A percentile compares a stretch with the other conserved stretches of the same genome.
Evolutionary conservation across 805 yeast genomes (phyloP).

Genomic region (Wickerhamiella spandovensis): DNA sequence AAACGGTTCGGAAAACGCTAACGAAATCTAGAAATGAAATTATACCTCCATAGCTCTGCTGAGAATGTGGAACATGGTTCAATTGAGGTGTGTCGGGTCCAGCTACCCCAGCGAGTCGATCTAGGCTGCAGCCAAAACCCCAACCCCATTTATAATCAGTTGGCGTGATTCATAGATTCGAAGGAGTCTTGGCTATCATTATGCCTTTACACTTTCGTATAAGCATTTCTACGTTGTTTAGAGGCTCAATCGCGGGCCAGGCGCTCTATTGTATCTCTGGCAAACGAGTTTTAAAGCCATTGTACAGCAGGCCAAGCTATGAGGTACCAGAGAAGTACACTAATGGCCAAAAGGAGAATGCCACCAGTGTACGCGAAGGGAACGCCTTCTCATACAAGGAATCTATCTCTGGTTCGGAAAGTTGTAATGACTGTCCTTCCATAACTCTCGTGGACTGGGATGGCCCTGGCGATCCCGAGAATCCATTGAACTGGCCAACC

Average conservation of each 20-base stretch:
- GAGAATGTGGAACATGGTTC: too few species aligned
- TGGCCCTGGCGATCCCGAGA: slow-evolving; percentile 21
- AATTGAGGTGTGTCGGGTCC: too few species aligned
- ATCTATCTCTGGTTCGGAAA: background rate
- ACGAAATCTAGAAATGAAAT: too few species aligned
- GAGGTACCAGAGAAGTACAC: background rate
- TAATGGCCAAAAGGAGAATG: background rate
- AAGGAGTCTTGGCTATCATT: too few species aligned
- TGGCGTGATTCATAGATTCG: too few species aligned
- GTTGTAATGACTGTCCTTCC: background rate
- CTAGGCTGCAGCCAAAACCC: too few species aligned
- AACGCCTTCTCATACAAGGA: background rate
- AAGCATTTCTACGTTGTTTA: background rate
- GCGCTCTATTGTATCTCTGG: background rate
- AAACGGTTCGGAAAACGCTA: too few species aligned
- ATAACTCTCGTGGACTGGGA: slow-evolving; percentile 21
- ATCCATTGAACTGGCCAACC: slow-evolving; percentile 46
- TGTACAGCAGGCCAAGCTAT: background rate
- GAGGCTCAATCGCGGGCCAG: background rate
- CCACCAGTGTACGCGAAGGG: background rate
- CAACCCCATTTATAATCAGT: too few species aligned
- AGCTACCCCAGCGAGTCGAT: too few species aligned
- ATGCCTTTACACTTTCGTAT: background rate
- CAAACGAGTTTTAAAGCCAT: background rate
- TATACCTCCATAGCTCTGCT: too few species aligned